Evolutionary conservation across 2,329 filamentous ascomycete genomes (phyloP).

Genomic region (Neodidymelliopsis sp.): DNA sequence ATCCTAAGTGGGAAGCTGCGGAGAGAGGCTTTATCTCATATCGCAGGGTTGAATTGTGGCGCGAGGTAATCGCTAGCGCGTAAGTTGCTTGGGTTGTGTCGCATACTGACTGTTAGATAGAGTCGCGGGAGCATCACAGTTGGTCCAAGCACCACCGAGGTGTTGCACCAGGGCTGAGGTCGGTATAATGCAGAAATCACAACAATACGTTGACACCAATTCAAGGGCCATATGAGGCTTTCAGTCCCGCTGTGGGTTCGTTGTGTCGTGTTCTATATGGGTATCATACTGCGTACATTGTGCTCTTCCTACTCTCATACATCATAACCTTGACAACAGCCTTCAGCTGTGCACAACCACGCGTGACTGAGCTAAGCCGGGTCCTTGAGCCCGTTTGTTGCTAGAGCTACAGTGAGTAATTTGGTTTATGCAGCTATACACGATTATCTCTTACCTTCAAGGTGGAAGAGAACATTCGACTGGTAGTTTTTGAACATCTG

Average conservation of each 20-base stretch:
- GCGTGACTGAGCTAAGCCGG: slow-evolving; percentile 73
- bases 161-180: too few relatives aligned
- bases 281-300: slow-evolving; percentile 7
- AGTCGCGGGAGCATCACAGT: slow-evolving; percentile 24
- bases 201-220: too few relatives aligned
- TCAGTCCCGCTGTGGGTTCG: neutral
- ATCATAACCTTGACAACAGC: neutral
- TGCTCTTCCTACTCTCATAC: neutral
- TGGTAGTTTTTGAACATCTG: slow-evolving; percentile 99
- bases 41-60: slow-evolving; percentile 26
- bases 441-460: slow-evolving; percentile 74
- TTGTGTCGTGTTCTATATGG: neutral
- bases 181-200: too few relatives aligned
- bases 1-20: slow-evolving; percentile 18
- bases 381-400: slow-evolving; percentile 83
- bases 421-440: too few relatives aligned
- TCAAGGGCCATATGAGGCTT: too few relatives aligned
- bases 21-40: slow-evolving; percentile 33
- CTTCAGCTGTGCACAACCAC: too few relatives aligned
- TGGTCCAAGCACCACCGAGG: slow-evolving; percentile 34
- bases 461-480: slow-evolving; percentile 94
- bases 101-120: slow-evolving; percentile 28
- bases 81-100: slow-evolving; percentile 23
- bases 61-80: slow-evolving; percentile 26
- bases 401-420: slow-evolving; percentile 56